Conservation (phyloP, 2,329 filamentous ascomycete species). For the Ceratocystis lukuohia region DNA sequence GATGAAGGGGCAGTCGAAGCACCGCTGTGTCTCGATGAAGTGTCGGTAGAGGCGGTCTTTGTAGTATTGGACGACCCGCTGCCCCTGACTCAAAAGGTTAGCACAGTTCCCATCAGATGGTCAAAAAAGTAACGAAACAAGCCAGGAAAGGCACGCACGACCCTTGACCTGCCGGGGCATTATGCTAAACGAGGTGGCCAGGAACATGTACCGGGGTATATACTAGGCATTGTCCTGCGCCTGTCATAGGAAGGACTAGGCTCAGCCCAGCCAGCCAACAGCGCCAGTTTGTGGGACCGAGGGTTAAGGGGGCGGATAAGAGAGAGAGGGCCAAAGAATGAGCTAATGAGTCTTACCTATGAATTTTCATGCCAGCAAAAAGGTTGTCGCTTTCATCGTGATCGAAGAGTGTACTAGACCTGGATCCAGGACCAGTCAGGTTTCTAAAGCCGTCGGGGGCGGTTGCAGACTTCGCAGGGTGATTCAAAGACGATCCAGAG, state of each 20-base stretch:
- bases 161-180: slow-evolving; percentile 1
- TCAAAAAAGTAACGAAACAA: slow-evolving; percentile 11
- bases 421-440: slow-evolving; percentile 31
- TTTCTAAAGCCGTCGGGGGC: slow-evolving; percentile 36
- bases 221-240: slow-evolving; percentile 2
- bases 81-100: slow-evolving; percentile 21
- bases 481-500: not conserved
- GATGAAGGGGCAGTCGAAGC: slow-evolving; percentile 49
- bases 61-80: slow-evolving; percentile 46
- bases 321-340: slow-evolving; percentile 12
- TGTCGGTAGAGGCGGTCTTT: slow-evolving; percentile 45
- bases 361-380: slow-evolving; percentile 42
- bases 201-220: slow-evolving; percentile 12
- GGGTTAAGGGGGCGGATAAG: slow-evolving; percentile 1
- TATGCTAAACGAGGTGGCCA: slow-evolving; percentile 12
- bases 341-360: slow-evolving; percentile 37
- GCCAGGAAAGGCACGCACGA: slow-evolving; percentile 9
- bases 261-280: not conserved
- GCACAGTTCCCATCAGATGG: slow-evolving; percentile 5
- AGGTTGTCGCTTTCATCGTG: slow-evolving; percentile 43
- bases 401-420: slow-evolving; percentile 28
- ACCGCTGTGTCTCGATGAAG: slow-evolving; percentile 49
- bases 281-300: slow-evolving; percentile 1
- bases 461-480: slow-evolving; percentile 21
- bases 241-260: slow-evolving; percentile 5